Evolutionary conservation across 495 filamentous ascomycete species (phyloP).

Genomic region (Lophium mytilinum): DNA sequence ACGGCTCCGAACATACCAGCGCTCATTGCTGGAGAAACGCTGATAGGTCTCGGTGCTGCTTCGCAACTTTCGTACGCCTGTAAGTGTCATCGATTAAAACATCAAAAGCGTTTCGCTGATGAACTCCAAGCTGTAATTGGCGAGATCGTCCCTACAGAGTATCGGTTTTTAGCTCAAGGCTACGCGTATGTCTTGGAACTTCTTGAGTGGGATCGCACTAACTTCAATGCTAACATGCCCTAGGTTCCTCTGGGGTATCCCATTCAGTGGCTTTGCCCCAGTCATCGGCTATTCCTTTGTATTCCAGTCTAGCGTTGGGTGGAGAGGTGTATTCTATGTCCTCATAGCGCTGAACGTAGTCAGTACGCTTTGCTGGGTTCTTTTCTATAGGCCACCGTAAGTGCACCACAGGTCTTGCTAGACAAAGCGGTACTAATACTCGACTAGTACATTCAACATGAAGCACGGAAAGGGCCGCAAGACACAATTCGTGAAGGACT

Average conservation of each 20-base stretch:
- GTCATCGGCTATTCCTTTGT: slow-evolving; percentile 25
- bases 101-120: not conserved
- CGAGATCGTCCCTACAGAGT: slow-evolving; percentile 18
- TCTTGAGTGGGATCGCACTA: not conserved
- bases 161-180: slow-evolving; percentile 13
- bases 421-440: not conserved
- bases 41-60: slow-evolving; percentile 28
- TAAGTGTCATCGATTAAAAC: not conserved
- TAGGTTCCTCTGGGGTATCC: slow-evolving; percentile 21
- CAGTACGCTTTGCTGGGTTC: slow-evolving; percentile 20
- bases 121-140: slow-evolving; percentile 15
- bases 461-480: slow-evolving; percentile 22
- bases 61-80: slow-evolving; percentile 27
- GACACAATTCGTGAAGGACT: slow-evolving; percentile 27
- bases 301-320: slow-evolving; percentile 19
- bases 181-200: slow-evolving; percentile 8
- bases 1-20: slow-evolving; percentile 25
- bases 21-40: slow-evolving; percentile 26
- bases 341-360: slow-evolving; percentile 28
- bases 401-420: not conserved
- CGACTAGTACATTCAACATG: slow-evolving; percentile 16
- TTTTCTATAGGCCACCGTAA: slow-evolving; percentile 33
- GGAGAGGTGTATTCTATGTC: slow-evolving; percentile 28
- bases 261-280: slow-evolving; percentile 14
- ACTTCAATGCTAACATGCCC: not conserved